Evolutionary conservation across 805 yeast genomes (phyloP), one percentile per base, ranked within the genome.

Genomic region (Metschnikowia kunwiensis): DNA sequence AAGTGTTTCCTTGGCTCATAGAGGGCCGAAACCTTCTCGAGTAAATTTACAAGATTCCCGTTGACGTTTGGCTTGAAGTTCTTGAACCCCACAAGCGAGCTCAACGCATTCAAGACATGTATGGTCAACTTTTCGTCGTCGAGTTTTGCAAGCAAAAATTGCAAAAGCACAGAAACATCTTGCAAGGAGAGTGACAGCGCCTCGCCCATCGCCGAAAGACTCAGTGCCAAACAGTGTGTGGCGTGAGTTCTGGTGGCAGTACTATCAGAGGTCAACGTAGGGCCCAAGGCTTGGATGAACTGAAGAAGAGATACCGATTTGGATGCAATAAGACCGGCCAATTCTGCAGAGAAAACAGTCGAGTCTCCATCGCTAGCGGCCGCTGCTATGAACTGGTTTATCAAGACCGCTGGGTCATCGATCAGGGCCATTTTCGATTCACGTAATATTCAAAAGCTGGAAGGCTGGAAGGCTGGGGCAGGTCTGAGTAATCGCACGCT

Each of bases 111-210:
- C 2, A 82, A 56, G 1, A 80, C 71, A 41, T 76, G 75, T 24
- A 62, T 62, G 20, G 78, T 51, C 27, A 82, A 70, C 3, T 67
- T 58, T 11, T 70, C 66, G 51, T 88, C 96, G 9, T 78, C 83
- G 15, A 86, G 57, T 46, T 91, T 82, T 12, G 79, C 77, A 11
- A 72, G 42, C 37, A 78, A 73, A 56, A 91, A 91, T 5, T 73
- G 70, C 12, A 72, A 38, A 34, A 78, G 57, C 9, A 75, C 81
- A 17, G 57, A 51, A 7, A 75, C 59, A 47, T 78, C 83, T 30
- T 71, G 73, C 14, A 61, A 54, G n/a, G 67, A 48, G 6, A 68
- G 44, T 5, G 36, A 21, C 3, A 50, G 50, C 13, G 57, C 49
- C 1, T 52, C 46, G 8, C 56, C 50, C 3, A 72, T 12, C 0